phyloP scores from a whole-genome alignment of 176 grass and related monocot species.

The Dendrocalamus sinicus region DNA sequence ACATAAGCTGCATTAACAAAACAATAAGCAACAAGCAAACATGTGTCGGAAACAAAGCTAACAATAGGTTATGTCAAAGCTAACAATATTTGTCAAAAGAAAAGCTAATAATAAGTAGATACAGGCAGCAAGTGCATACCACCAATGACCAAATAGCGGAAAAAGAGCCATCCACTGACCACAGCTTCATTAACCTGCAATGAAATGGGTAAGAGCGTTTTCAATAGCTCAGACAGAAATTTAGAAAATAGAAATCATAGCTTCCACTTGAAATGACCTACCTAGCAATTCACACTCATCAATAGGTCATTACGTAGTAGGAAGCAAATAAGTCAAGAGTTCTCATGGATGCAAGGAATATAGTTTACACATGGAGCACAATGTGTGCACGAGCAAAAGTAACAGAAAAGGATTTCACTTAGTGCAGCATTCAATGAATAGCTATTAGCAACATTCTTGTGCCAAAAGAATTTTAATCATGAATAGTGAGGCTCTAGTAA shows the following conservation, averaged over 20 bases:
- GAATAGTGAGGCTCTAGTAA: constrained; percentile 10
- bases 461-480: background rate
- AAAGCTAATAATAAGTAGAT: constrained; percentile 26
- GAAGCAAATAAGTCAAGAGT: constrained; percentile 12
- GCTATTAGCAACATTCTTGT: constrained; percentile 12
- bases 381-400: background rate
- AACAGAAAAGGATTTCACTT: background rate
- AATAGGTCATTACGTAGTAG: constrained; percentile 14
- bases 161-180: too few relatives aligned
- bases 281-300: constrained; percentile 9
- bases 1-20: constrained; percentile 85
- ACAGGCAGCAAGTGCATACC: background rate
- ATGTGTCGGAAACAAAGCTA: background rate
- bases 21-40: constrained; percentile 24
- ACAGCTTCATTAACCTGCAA: background rate
- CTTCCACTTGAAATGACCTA: constrained; percentile 2
- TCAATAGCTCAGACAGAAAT: constrained; percentile 7
- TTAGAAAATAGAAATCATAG: constrained; percentile 17
- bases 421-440: background rate
- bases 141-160: too few relatives aligned
- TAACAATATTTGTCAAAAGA: background rate
- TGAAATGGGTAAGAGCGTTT: constrained; percentile 32
- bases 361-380: constrained; percentile 12
- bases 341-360: constrained; percentile 10
- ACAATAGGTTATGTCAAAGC: background rate